Base-by-base conservation (phyloP, 2,329 filamentous ascomycete genomes). In the Exserohilum rostratum region DNA sequence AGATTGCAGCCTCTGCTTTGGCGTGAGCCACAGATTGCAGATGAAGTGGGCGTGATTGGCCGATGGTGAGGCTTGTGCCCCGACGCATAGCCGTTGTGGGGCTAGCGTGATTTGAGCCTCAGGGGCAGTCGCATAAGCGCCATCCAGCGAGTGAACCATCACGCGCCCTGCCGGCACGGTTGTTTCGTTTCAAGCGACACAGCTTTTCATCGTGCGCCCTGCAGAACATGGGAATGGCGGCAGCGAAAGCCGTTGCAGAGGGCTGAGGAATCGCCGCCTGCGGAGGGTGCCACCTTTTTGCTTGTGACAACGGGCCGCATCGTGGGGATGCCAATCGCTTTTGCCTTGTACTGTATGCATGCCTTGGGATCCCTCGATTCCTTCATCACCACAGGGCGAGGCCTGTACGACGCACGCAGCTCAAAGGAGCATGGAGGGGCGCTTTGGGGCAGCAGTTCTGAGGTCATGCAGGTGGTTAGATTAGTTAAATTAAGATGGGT, bases 401-500 rank as follows among this genome's bases (percentile, higher is more conserved):
- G 27, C 18, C 25, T 61, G 66, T 66, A 60, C 68, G 15, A 69
- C 67, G 27, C 61, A 50, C 17, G 50, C 51, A 22, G 56, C 64
- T 65, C 51, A 64, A 71, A 67, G 55, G 27, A 61, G 67, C 52
- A 46, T 62, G 53, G 53, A 65, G 61, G 53, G 59, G 67, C 59
- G 65, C 55, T 55, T 58, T 55, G 51, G 51, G 54, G 30, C 18
- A 53, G 49, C 51, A 50, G 56, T 54, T 63, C 57, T 67, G 60
- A 70, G 63, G 66, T 69, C 62, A 68, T 72, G 69, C 70, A 72
- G 64, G 60, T 56, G 50, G 61, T 58, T 64, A 62, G 66, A 71
- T 69, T 70, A 68, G 66, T 64, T 64, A 68, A 67, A 69, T 72
- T 70, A 67, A 60, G 57, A 61, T 65, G 65, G 65, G 67, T 68